These are phyloP conservation scores for Blastobotrys capitulatus DNA, from an alignment of 1,139 yeast genomes.

Conservation along the genomic window DNA sequence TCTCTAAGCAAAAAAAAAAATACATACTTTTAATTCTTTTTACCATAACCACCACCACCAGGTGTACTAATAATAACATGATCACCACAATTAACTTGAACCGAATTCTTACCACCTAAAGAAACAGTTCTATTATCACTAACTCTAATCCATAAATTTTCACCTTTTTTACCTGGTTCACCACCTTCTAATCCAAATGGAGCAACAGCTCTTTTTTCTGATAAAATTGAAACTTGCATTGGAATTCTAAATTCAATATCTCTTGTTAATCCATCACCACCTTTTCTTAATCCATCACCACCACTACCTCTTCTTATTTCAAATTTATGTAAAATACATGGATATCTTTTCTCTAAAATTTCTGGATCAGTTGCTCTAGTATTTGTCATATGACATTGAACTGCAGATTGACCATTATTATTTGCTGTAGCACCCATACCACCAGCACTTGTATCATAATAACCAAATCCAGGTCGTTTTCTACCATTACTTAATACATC, in stretches of 20 bases:
- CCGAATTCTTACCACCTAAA: conserved; percentile 56
- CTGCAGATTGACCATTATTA: conserved; percentile 60
- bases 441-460: conserved; percentile 69
- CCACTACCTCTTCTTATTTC: conserved; percentile 52
- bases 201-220: conserved; percentile 53
- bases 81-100: conserved; percentile 48
- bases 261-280: conserved; percentile 61
- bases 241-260: conserved; percentile 55
- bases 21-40: not conserved
- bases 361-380: conserved; percentile 69
- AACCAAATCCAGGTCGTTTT: conserved; percentile 52
- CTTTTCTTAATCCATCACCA: conserved; percentile 48
- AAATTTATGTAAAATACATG: conserved; percentile 54
- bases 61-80: conserved; percentile 48
- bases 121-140: conserved; percentile 34
- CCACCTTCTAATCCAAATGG: conserved; percentile 65
- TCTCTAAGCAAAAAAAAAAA: no score
- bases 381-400: conserved; percentile 67
- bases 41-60: conserved; percentile 44
- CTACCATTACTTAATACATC: conserved; percentile 28
- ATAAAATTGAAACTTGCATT: conserved; percentile 52
- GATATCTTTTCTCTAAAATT: conserved; percentile 60
- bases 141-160: conserved; percentile 46
- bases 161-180: conserved; percentile 52
- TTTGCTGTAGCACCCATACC: conserved; percentile 66